phyloP scores from a whole-genome alignment of 2,329 filamentous ascomycete species.

The Alternaria triticina region DNA sequence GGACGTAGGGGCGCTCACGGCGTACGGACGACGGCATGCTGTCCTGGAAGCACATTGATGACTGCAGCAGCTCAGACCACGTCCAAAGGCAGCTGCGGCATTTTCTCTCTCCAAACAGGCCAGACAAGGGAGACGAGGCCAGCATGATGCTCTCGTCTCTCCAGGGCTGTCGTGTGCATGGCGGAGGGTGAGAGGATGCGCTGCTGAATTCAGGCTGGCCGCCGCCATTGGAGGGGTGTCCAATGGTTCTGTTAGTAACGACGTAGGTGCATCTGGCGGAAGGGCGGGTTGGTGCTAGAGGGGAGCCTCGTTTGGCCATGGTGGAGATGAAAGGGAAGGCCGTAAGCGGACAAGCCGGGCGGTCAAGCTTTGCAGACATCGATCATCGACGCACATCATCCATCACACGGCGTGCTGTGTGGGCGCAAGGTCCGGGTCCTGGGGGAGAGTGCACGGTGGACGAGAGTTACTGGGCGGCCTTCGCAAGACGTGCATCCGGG shows the following conservation, averaged over 20 bases:
- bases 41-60: conserved; percentile 9
- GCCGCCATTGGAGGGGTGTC: not conserved
- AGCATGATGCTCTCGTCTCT: conserved; percentile 7
- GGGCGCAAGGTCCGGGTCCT: conserved; percentile 6
- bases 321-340: not conserved
- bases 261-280: not conserved
- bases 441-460: conserved; percentile 2
- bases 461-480: not conserved
- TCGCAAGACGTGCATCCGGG: conserved; percentile 24
- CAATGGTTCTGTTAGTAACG: not conserved
- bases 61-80: conserved; percentile 14
- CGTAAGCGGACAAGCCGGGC: not conserved
- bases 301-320: not conserved
- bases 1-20: conserved; percentile 1
- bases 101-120: conserved; percentile 14
- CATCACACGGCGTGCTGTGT: conserved; percentile 1
- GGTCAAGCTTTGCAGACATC: conserved; percentile 12
- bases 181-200: not conserved
- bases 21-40: conserved; percentile 8
- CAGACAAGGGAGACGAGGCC: conserved; percentile 1
- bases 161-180: conserved; percentile 1
- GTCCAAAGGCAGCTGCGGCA: conserved; percentile 17
- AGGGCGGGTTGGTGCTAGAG: not conserved
- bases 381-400: conserved; percentile 19
- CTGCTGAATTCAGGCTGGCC: not conserved